Evolutionary conservation across 192 early-diverging fungal genomes (phyloP), one percentile per base, ranked within the genome.

Genomic region (Mortierella alpina): DNA sequence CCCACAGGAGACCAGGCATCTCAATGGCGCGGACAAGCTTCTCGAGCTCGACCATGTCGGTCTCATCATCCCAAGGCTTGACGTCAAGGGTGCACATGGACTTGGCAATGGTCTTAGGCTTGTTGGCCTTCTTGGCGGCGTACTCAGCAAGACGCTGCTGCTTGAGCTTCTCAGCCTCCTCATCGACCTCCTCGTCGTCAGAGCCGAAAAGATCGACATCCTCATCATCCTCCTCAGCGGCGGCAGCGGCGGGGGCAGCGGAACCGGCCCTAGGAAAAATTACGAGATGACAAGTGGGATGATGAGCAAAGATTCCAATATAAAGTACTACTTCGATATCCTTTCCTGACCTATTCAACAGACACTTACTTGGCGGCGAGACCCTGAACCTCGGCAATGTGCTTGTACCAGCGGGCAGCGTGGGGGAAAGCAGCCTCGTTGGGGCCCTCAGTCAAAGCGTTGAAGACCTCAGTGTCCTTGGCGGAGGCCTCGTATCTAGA

Each of bases 31-130:
- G 88, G 86, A 98, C 93, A 66, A 70, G 68, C 31, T 79, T 83
- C 78, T 94, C 92, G 48, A 98, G 84, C 45, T 84, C 94, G 48
- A 74, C 88, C 89, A 98, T 93, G 68, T 92, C 87, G 63, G 96
- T 98, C 72, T 97, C 96, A 86, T 97, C 95, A 85, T 97, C 97
- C 97, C 97, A 98, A 63, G 96, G 96, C 93, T 98, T 97, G 82
- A 98, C 91, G 72, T 97, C 97, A 46, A 96, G 90, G 82, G 92
- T 90, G 80, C 97, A 85, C 86, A 93, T 90, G 75, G 96, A 96
- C 91, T 97, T 98, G 86, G 95, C 96, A 74, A 90, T 89, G 63
- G 90, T 85, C 84, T 91, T 92, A 66, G 95, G 95, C 88, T 90
- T 92, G 87, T 90, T 90, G 68, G 92, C 92, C 93, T 98, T 97